These are phyloP conservation scores for Dactylellina sp. DNA, from an alignment of 2,329 filamentous ascomycete species.

Conservation along the genomic window DNA sequence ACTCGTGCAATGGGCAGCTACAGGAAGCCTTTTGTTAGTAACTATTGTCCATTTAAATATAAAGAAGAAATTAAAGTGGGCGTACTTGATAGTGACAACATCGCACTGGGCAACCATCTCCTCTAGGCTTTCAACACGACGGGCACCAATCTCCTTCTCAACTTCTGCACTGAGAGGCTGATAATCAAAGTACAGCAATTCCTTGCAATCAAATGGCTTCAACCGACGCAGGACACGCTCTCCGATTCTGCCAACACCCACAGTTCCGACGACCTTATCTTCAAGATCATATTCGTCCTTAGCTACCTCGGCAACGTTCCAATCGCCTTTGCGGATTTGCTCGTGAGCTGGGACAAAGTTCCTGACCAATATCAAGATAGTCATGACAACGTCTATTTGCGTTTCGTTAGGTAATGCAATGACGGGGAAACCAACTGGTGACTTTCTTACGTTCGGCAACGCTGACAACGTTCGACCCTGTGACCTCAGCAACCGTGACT, in stretches of 20 bases:
- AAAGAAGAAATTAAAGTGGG: background rate
- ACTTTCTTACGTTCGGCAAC: constrained; percentile 79
- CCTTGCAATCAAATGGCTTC: constrained; percentile 99
- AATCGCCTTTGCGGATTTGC: constrained; percentile 87
- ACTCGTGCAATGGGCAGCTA: constrained; percentile 93
- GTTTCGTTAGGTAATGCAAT: background rate
- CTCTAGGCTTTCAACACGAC: constrained; percentile 87
- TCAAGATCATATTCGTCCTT: constrained; percentile 99
- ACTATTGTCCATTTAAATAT: background rate
- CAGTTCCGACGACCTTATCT: constrained; percentile 96
- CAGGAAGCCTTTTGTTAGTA: background rate
- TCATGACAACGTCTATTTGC: constrained; percentile 85
- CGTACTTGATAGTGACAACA: constrained; percentile 90
- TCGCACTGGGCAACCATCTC: constrained; percentile 95
- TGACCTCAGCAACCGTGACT: constrained; percentile 93
- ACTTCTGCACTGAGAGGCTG: constrained; percentile 86
- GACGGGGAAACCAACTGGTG: background rate
- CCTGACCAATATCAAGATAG: constrained; percentile 92
- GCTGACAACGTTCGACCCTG: constrained; percentile 97
- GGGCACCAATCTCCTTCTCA: constrained; percentile 95
- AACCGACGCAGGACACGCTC: constrained; percentile 96
- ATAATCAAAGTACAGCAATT: constrained; percentile 99
- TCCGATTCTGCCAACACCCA: constrained; percentile 96
- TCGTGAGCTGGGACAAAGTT: constrained; percentile 99
- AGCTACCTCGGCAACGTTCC: constrained; percentile 94